Percentiles rank a stretch among this genome's conserved stretches.
phyloP scores from a whole-genome alignment of 352 stramenopile genomes.

The Globisporangium middletonii region DNA sequence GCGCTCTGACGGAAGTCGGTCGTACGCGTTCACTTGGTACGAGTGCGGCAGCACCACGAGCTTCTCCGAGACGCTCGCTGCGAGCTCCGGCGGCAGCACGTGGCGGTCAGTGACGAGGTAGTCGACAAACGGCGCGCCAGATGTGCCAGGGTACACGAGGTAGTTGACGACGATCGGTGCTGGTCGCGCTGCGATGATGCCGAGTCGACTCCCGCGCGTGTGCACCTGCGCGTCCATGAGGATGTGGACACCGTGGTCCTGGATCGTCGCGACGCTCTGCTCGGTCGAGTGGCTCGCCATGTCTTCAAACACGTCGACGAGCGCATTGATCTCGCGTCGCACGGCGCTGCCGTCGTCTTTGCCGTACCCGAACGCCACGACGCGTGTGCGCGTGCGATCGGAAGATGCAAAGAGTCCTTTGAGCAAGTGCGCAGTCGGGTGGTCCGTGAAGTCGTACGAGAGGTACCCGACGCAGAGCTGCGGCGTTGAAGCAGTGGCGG shows the following conservation, averaged over 20 bases:
- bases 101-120: constrained; percentile 64
- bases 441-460: constrained; percentile 77
- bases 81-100: constrained; percentile 36
- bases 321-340: constrained; percentile 23
- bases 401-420: constrained; percentile 60
- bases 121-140: constrained; percentile 66
- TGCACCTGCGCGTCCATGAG: constrained; percentile 81
- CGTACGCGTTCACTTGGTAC: constrained; percentile 84
- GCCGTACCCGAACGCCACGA: constrained; percentile 55
- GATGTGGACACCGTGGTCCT: constrained; percentile 38
- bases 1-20: constrained; percentile 9
- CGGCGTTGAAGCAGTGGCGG: neutral
- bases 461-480: constrained; percentile 66
- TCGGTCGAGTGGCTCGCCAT: constrained; percentile 31
- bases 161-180: constrained; percentile 77
- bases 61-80: constrained; percentile 56
- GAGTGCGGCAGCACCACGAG: constrained; percentile 61
- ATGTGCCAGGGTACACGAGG: constrained; percentile 78
- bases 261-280: constrained; percentile 32
- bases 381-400: constrained; percentile 17
- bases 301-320: constrained; percentile 52
- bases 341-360: constrained; percentile 50
- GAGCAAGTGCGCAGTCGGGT: constrained; percentile 74
- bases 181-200: constrained; percentile 43
- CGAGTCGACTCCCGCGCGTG: constrained; percentile 42